phyloP scores from a whole-genome alignment of 495 filamentous ascomycete species.

The Pyrenopolyporus hunteri region DNA sequence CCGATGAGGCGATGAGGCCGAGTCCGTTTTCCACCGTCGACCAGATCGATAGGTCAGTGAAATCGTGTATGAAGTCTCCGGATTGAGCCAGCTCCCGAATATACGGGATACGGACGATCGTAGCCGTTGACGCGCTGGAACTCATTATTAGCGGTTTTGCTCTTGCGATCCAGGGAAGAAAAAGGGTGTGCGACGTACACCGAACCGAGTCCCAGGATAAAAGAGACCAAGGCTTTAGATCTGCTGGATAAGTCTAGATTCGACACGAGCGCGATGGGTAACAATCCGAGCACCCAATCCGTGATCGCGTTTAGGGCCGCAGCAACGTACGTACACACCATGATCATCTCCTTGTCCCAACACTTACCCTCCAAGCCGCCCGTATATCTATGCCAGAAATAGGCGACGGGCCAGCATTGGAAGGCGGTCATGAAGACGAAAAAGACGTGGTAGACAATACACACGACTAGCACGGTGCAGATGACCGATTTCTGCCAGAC shows the following conservation, averaged over 20 bases:
- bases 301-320: slow-evolving; percentile 36
- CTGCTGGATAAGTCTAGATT: slow-evolving; percentile 40
- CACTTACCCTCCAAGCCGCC: slow-evolving; percentile 15
- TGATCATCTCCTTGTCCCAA: slow-evolving; percentile 25
- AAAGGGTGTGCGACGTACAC: slow-evolving; percentile 38
- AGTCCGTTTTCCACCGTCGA: slow-evolving; percentile 49
- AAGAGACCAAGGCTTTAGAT: slow-evolving; percentile 42
- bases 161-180: neutral
- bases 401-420: slow-evolving; percentile 44
- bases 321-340: slow-evolving; percentile 40
- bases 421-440: slow-evolving; percentile 47
- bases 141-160: neutral
- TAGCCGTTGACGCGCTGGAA: slow-evolving; percentile 45
- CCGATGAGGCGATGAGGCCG: slow-evolving; percentile 47
- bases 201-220: slow-evolving; percentile 44
- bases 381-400: slow-evolving; percentile 40
- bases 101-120: slow-evolving; percentile 51
- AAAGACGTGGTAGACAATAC: slow-evolving; percentile 41
- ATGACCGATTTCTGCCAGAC: slow-evolving; percentile 39
- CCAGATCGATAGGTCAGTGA: slow-evolving; percentile 48
- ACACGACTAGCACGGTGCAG: slow-evolving; percentile 42
- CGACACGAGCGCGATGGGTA: slow-evolving; percentile 45
- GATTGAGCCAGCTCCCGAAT: slow-evolving; percentile 38
- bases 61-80: slow-evolving; percentile 46
- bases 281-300: slow-evolving; percentile 44